These are phyloP conservation scores for Penicillium taxi DNA, from an alignment of 495 filamentous ascomycete species.

Conservation along the genomic window DNA sequence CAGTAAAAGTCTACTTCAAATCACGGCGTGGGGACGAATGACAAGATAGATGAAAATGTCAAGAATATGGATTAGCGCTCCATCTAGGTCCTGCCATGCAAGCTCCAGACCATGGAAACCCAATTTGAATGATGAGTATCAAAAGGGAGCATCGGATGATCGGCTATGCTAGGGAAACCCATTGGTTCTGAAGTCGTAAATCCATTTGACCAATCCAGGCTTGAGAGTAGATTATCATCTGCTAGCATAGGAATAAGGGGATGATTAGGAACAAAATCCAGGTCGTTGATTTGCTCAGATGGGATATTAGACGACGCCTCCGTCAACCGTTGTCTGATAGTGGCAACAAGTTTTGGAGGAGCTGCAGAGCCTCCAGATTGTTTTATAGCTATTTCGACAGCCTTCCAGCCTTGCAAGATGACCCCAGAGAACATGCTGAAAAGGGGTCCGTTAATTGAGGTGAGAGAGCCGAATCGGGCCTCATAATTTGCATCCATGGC, in stretches of 20 bases:
- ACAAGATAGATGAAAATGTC: no score
- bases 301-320: not conserved
- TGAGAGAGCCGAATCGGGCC: conserved; percentile 20
- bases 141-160: not conserved
- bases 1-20: no score
- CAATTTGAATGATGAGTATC: conserved; percentile 2
- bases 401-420: conserved; percentile 43
- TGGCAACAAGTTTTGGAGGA: conserved; percentile 34
- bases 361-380: conserved; percentile 13
- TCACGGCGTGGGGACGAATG: no score
- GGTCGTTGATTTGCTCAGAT: not conserved
- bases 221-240: not conserved
- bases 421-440: conserved; percentile 36
- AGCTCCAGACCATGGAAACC: conserved; percentile 4
- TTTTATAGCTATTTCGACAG: conserved; percentile 14
- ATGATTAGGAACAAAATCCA: not conserved
- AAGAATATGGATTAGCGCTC: no score
- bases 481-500: conserved; percentile 45
- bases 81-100: conserved; percentile 1
- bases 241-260: not conserved
- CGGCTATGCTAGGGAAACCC: not conserved
- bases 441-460: conserved; percentile 20
- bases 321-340: conserved; percentile 22
- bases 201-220: not conserved
- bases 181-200: not conserved